These are phyloP conservation scores for Hyphodiscus hymeniophilus DNA, from an alignment of 495 filamentous ascomycete genomes.

Conservation along the genomic window DNA sequence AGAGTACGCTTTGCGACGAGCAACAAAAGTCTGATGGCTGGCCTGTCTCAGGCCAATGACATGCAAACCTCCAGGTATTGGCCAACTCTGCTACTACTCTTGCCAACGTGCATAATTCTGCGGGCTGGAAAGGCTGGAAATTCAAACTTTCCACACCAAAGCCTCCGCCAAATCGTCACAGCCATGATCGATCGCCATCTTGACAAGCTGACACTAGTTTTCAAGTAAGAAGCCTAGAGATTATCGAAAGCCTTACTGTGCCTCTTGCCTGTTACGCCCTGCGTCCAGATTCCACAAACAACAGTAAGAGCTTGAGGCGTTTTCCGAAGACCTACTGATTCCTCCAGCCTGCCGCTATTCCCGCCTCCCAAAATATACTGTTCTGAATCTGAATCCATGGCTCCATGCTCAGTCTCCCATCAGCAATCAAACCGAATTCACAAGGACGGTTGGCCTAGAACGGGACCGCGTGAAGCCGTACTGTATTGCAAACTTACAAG, in stretches of 20 bases:
- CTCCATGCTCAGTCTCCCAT: no score
- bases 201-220: no score
- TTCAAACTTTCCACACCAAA: not conserved
- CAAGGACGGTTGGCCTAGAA: conserved; percentile 7
- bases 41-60: not conserved
- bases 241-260: not conserved
- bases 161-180: not conserved
- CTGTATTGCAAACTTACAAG: conserved; percentile 4
- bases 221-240: no score
- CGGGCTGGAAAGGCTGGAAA: conserved; percentile 2
- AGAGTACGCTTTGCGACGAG: no score
- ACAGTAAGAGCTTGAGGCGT: no score
- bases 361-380: not conserved
- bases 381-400: no score
- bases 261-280: no score
- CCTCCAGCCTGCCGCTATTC: not conserved
- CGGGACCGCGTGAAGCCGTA: conserved; percentile 16
- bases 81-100: not conserved
- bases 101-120: conserved; percentile 17
- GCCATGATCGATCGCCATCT: not conserved
- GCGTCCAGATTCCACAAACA: no score
- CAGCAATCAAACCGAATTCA: no score
- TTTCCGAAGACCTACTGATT: not conserved
- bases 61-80: not conserved
- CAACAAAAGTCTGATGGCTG: not conserved